Evolutionary conservation across 805 yeast species (phyloP).

Genomic region (Hanseniaspora mollemarum): DNA sequence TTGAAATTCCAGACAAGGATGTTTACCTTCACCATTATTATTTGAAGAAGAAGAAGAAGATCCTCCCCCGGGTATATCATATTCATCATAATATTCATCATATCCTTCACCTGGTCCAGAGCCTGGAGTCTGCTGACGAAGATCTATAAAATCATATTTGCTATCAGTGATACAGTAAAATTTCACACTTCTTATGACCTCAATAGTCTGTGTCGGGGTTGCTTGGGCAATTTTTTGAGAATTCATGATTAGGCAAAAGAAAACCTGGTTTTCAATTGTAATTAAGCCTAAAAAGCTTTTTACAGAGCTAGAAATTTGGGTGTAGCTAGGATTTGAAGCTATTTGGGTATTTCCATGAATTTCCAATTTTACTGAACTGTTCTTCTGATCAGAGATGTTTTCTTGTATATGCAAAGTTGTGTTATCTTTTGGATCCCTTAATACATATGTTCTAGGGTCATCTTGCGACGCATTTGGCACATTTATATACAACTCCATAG

Average conservation of each 20-base stretch:
- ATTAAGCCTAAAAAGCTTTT: constrained; percentile 75
- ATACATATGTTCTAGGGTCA: constrained; percentile 1
- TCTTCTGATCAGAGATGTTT: not conserved
- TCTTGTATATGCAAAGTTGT: constrained; percentile 10
- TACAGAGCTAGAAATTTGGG: constrained; percentile 21
- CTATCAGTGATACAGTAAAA: constrained; percentile 62
- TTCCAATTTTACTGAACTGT: constrained; percentile 8
- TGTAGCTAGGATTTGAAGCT: not conserved
- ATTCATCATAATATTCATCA: constrained; percentile 6
- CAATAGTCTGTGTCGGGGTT: constrained; percentile 63
- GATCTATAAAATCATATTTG: constrained; percentile 68
- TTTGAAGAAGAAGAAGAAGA: not conserved
- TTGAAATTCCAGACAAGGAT: constrained; percentile 73
- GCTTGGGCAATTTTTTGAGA: constrained; percentile 73
- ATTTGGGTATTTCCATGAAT: constrained; percentile 10
- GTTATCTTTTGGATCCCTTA: constrained; percentile 13
- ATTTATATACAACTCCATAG: constrained; percentile 11
- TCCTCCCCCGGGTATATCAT: constrained; percentile 1
- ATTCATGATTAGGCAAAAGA: constrained; percentile 68
- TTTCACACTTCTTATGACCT: constrained; percentile 74
- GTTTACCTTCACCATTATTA: constrained; percentile 33
- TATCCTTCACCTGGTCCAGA: constrained; percentile 21
- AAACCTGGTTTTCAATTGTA: constrained; percentile 53
- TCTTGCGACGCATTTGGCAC: not conserved
- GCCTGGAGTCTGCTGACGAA: constrained; percentile 57